A percentile compares a stretch with the other conserved stretches of the same genome.
Conservation (phyloP, 2,329 filamentous ascomycete genomes). For the Colletotrichum caudatum region DNA sequence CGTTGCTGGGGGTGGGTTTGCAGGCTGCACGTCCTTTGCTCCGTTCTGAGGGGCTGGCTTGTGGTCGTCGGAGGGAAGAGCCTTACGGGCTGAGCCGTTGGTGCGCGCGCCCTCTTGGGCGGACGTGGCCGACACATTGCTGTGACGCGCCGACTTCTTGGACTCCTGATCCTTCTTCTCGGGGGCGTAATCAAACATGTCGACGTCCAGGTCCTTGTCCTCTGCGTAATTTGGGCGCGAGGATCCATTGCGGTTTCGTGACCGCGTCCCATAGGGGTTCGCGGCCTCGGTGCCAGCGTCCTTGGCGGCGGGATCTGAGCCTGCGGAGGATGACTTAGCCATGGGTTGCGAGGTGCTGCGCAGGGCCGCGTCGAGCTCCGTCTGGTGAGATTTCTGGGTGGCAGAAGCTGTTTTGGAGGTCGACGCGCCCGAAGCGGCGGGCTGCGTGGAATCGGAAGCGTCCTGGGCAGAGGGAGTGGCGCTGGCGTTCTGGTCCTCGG, state of each 20-base stretch:
- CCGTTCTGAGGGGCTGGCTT: slow-evolving; percentile 53
- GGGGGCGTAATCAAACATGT: slow-evolving; percentile 78
- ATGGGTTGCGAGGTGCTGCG: slow-evolving; percentile 57
- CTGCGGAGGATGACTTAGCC: slow-evolving; percentile 60
- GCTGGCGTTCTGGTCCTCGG: slow-evolving; percentile 42
- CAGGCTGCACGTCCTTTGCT: slow-evolving; percentile 52
- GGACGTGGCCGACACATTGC: slow-evolving; percentile 54
- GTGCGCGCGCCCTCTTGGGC: slow-evolving; percentile 51
- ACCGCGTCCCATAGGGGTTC: slow-evolving; percentile 90
- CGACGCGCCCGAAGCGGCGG: slow-evolving; percentile 23
- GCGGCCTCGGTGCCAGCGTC: slow-evolving; percentile 64
- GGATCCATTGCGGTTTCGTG: slow-evolving; percentile 85
- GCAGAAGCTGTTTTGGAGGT: slow-evolving; percentile 37
- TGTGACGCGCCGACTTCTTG: slow-evolving; percentile 68
- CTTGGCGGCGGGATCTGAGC: slow-evolving; percentile 61
- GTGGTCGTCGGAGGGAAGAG: slow-evolving; percentile 53
- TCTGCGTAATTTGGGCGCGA: slow-evolving; percentile 95
- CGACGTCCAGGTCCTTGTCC: slow-evolving; percentile 89
- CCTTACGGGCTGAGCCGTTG: slow-evolving; percentile 57
- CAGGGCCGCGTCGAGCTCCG: slow-evolving; percentile 50
- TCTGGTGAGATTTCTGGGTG: slow-evolving; percentile 48
- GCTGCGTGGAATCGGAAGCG: slow-evolving; percentile 41
- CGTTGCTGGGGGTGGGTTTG: slow-evolving; percentile 43
- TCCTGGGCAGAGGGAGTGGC: slow-evolving; percentile 41
- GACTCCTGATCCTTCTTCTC: slow-evolving; percentile 67